phyloP scores from a whole-genome alignment of 768 basidiomycete species.

The Phylloporus arenicola region DNA sequence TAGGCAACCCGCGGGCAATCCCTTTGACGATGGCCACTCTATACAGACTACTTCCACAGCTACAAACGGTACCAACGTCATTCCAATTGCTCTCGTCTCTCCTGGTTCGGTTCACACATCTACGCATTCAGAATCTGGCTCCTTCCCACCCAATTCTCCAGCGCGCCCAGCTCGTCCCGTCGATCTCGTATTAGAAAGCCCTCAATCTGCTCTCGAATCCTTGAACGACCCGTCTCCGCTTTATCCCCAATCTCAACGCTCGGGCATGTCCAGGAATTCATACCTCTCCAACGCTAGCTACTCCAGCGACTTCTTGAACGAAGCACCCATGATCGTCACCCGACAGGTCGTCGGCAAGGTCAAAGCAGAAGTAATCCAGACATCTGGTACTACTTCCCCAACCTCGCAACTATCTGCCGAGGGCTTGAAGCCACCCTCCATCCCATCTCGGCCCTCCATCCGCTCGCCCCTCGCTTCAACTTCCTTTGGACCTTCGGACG shows the following conservation, averaged over 20 bases:
- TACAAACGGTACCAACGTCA: constrained; percentile 78
- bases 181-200: constrained; percentile 56
- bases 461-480: constrained; percentile 66
- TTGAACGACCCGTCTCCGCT: constrained; percentile 32
- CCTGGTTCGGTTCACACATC: constrained; percentile 42
- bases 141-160: constrained; percentile 35
- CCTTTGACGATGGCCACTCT: constrained; percentile 72
- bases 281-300: constrained; percentile 72
- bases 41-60: constrained; percentile 73
- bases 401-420: constrained; percentile 29
- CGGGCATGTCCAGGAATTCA: constrained; percentile 57
- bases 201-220: constrained; percentile 54
- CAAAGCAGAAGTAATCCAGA: constrained; percentile 73
- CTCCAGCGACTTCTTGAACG: constrained; percentile 73
- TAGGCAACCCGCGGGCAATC: constrained; percentile 42
- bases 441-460: constrained; percentile 37
- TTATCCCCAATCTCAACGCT: constrained; percentile 46
- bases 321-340: constrained; percentile 78
- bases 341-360: constrained; percentile 72
- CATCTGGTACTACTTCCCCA: constrained; percentile 38
- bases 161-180: constrained; percentile 53
- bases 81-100: constrained; percentile 76
- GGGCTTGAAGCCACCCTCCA: constrained; percentile 38
- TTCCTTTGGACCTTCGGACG: constrained; percentile 67
- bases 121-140: constrained; percentile 31